Percentiles rank a stretch among this genome's conserved stretches.
Conservation (phyloP, 306 rosid species). For the Lathyrus aphaca region DNA sequence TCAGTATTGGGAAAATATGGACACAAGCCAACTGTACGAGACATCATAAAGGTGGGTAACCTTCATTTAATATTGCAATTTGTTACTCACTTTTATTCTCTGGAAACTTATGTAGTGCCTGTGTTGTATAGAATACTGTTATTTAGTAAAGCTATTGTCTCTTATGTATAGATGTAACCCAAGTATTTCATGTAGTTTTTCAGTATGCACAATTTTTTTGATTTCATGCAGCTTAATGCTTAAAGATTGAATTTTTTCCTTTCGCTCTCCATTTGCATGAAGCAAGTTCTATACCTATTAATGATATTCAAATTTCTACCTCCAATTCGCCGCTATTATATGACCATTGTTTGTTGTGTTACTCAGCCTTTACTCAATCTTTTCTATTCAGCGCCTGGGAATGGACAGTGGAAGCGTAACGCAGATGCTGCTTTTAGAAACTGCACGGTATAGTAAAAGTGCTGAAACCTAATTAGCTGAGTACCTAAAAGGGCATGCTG, state of each 20-base stretch:
- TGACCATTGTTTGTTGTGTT: conserved; percentile 23
- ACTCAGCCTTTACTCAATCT: conserved; percentile 82
- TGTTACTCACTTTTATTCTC: conserved; percentile 13
- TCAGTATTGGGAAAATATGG: conserved; percentile 82
- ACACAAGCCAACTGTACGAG: conserved; percentile 68
- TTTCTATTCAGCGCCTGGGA: conserved; percentile 80
- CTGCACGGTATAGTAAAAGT: conserved; percentile 65
- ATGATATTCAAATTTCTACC: conserved; percentile 30
- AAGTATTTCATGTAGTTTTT: background rate
- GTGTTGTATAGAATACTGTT: conserved; percentile 11
- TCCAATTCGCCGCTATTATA: conserved; percentile 26
- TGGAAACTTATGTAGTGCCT: conserved; percentile 26
- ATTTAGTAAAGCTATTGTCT: background rate
- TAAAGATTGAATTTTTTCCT: background rate
- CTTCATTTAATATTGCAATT: conserved; percentile 21
- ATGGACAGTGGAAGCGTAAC: conserved; percentile 94
- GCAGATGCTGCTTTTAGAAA: conserved; percentile 81
- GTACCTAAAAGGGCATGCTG: conserved; percentile 10
- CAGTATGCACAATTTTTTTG: background rate
- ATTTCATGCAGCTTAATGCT: conserved; percentile 20
- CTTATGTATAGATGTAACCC: conserved; percentile 3
- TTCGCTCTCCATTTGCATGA: conserved; percentile 18
- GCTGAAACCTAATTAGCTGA: conserved; percentile 16
- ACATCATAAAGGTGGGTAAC: conserved; percentile 72
- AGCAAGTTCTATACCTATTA: conserved; percentile 29